Evolutionary conservation across 169 alveolate species (phyloP).

Genomic region (Cryptosporidium andersoni): DNA sequence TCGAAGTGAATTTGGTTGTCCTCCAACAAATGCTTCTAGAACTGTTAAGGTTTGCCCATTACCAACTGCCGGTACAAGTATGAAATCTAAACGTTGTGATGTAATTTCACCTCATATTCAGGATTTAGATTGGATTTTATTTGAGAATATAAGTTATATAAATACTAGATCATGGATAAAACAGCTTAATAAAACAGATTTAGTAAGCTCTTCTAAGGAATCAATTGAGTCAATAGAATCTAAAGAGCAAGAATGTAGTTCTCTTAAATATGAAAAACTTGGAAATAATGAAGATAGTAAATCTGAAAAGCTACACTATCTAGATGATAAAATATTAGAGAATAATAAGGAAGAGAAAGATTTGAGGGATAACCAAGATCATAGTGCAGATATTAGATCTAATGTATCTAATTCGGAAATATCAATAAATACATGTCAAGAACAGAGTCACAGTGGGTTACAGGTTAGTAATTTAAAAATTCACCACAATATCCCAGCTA

Average conservation of each 20-base stretch:
- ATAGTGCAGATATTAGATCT: too few relatives aligned
- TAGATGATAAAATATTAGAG: not conserved
- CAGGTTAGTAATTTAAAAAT: not conserved
- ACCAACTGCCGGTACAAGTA: conserved; percentile 63
- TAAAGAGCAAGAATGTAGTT: not conserved
- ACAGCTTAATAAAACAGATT: not conserved
- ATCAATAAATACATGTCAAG: not conserved
- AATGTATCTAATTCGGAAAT: not conserved
- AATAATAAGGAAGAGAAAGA: not conserved
- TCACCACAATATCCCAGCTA: too few relatives aligned
- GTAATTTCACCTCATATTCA: conserved; percentile 68
- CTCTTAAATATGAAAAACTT: not conserved
- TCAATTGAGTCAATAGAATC: not conserved
- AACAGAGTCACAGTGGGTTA: not conserved
- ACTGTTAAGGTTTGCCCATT: conserved; percentile 70
- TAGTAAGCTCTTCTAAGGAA: not conserved
- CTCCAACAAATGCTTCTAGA: conserved; percentile 62
- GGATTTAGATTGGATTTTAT: conserved; percentile 43
- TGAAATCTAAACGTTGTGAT: conserved; percentile 58
- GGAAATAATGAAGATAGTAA: not conserved
- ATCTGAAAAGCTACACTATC: not conserved
- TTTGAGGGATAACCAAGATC: not conserved
- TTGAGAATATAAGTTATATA: not conserved
- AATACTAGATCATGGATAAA: conserved; percentile 53
- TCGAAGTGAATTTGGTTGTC: conserved; percentile 64